These are phyloP conservation scores for Stephania cephalantha DNA, from an alignment of 164 flowering plant genomes.

Conservation along the genomic window DNA sequence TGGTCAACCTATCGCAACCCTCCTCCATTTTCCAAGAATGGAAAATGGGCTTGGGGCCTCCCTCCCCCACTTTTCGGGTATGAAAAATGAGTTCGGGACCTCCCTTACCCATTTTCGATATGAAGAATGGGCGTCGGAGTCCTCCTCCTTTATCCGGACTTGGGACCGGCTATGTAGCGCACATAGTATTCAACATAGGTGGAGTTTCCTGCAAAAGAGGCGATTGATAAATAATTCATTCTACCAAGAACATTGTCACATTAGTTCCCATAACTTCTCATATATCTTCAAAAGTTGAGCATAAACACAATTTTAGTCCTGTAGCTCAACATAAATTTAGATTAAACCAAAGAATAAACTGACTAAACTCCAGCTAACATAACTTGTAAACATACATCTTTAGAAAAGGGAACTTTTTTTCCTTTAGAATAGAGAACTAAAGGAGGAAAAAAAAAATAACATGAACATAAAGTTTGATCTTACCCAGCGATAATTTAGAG, in stretches of 20 bases:
- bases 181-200: no score
- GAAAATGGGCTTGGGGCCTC: no score
- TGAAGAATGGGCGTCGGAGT: no score
- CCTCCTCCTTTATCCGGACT: no score
- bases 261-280: neutral
- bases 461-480: neutral
- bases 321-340: neutral
- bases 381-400: neutral
- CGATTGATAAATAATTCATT: neutral
- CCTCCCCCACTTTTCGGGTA: no score
- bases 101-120: no score
- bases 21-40: no score
- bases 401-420: neutral
- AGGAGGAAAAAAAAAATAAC: no score
- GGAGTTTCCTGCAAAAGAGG: no score
- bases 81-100: no score
- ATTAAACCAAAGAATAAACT: neutral
- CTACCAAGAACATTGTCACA: neutral
- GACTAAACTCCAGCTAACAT: neutral
- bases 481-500: conserved; percentile 86
- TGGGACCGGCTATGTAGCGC: no score
- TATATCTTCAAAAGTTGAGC: neutral
- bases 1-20: no score
- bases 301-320: neutral
- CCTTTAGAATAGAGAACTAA: neutral